Conservation (phyloP, 176 grass and related monocot species). For the Alloteropsis semialata region DNA sequence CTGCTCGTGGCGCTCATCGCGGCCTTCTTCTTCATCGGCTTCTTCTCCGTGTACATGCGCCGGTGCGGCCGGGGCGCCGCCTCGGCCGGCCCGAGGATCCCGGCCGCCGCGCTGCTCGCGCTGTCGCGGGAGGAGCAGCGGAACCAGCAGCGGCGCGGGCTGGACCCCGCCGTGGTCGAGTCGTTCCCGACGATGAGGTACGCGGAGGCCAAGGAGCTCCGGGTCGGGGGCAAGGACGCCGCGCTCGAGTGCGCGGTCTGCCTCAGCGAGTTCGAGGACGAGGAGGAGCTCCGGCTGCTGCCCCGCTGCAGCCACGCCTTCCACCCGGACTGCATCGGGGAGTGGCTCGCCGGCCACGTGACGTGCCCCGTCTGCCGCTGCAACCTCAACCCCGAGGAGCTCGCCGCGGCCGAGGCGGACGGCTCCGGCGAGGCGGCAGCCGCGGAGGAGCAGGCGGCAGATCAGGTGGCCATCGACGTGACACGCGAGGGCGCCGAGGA, state of each 20-base stretch:
- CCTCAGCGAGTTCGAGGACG: slow-evolving; percentile 75
- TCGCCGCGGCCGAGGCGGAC: background rate
- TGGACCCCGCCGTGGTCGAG: slow-evolving; percentile 57
- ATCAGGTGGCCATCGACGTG: slow-evolving; percentile 39
- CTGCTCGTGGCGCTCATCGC: slow-evolving; percentile 67
- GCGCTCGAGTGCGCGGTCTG: slow-evolving; percentile 76
- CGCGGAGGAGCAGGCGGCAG: background rate
- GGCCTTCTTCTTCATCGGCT: slow-evolving; percentile 62
- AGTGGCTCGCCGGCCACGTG: slow-evolving; percentile 69
- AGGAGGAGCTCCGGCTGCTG: slow-evolving; percentile 63
- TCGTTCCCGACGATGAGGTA: slow-evolving; percentile 74
- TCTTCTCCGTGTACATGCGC: slow-evolving; percentile 76
- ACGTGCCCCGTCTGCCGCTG: slow-evolving; percentile 81
- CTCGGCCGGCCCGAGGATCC: slow-evolving; percentile 1
- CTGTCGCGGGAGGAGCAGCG: slow-evolving; percentile 38
- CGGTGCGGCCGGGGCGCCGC: slow-evolving; percentile 33
- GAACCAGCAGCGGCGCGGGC: slow-evolving; percentile 32
- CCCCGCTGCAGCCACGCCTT: slow-evolving; percentile 75
- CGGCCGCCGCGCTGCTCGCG: slow-evolving; percentile 34
- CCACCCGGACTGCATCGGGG: slow-evolving; percentile 81
- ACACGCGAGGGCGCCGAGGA: background rate
- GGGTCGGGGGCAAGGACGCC: slow-evolving; percentile 25
- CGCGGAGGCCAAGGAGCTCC: slow-evolving; percentile 60
- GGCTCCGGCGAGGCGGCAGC: background rate
- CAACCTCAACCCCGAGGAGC: slow-evolving; percentile 42